phyloP scores from a whole-genome alignment of 2,329 filamentous ascomycete genomes.

The Chalara sp. region DNA sequence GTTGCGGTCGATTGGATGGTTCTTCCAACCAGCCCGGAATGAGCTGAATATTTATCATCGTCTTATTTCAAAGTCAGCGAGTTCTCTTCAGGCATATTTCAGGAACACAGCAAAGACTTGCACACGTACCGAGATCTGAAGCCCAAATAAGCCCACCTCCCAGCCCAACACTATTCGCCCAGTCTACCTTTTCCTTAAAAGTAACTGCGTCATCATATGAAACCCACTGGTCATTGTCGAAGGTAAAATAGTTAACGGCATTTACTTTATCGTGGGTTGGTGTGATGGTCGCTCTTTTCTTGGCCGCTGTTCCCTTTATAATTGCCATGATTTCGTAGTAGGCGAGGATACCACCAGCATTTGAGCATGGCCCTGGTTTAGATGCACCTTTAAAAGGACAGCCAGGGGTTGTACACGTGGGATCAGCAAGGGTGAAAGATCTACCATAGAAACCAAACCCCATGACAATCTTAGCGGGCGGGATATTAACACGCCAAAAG shows the following conservation, averaged over 20 bases:
- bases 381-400: slow-evolving; percentile 15
- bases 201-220: slow-evolving; percentile 25
- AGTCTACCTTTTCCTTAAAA: slow-evolving; percentile 21
- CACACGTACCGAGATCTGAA: too few species aligned
- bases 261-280: slow-evolving; percentile 17
- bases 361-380: slow-evolving; percentile 9
- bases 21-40: too few species aligned
- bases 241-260: slow-evolving; percentile 8
- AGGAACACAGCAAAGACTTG: too few species aligned
- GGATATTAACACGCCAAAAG: slow-evolving; percentile 38
- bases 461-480: slow-evolving; percentile 34
- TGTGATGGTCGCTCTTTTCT: slow-evolving; percentile 1
- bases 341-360: slow-evolving; percentile 25
- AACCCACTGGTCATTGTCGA: slow-evolving; percentile 4
- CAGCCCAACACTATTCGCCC: slow-evolving; percentile 17
- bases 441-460: slow-evolving; percentile 40
- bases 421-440: slow-evolving; percentile 18
- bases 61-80: too few species aligned
- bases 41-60: too few species aligned
- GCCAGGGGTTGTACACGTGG: slow-evolving; percentile 15
- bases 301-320: slow-evolving; percentile 9
- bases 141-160: slow-evolving; percentile 25
- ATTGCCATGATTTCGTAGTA: slow-evolving; percentile 28
- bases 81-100: too few species aligned
- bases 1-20: too few species aligned